Evolutionary conservation across 2,329 filamentous ascomycete species (phyloP).

Genomic region (Fusarium humuli): DNA sequence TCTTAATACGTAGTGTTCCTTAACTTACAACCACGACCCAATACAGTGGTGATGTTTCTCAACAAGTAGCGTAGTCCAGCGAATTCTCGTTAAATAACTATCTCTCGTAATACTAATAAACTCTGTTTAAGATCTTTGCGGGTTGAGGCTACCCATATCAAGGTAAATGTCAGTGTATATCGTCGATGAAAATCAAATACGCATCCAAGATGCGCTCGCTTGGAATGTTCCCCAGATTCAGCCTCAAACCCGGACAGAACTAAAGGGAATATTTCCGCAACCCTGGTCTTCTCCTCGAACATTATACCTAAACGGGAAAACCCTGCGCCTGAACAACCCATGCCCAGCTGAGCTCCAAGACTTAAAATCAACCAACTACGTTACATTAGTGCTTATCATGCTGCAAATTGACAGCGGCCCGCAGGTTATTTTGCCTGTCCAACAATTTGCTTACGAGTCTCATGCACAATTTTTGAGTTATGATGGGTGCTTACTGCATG

Average conservation of each 20-base stretch:
- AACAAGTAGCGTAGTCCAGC: too few relatives aligned
- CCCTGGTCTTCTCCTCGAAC: neutral
- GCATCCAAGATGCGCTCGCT: neutral
- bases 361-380: neutral
- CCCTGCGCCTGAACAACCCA: neutral
- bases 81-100: too few relatives aligned
- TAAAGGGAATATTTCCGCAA: neutral
- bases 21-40: neutral
- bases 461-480: neutral
- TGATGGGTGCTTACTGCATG: neutral
- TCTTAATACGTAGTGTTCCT: neutral
- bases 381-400: slow-evolving; percentile 6
- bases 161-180: fast-evolving
- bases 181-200: neutral
- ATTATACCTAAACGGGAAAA: neutral
- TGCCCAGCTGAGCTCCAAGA: slow-evolving; percentile 11
- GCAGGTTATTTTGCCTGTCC: neutral
- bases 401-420: neutral
- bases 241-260: neutral
- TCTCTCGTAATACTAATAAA: too few relatives aligned
- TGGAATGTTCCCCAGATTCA: neutral
- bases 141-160: too few relatives aligned
- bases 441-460: neutral
- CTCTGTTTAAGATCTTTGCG: too few relatives aligned
- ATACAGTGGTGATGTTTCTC: too few relatives aligned